Evolutionary conservation across 2,329 filamentous ascomycete genomes (phyloP).

Genomic region (Ceratocystis colombiana): DNA sequence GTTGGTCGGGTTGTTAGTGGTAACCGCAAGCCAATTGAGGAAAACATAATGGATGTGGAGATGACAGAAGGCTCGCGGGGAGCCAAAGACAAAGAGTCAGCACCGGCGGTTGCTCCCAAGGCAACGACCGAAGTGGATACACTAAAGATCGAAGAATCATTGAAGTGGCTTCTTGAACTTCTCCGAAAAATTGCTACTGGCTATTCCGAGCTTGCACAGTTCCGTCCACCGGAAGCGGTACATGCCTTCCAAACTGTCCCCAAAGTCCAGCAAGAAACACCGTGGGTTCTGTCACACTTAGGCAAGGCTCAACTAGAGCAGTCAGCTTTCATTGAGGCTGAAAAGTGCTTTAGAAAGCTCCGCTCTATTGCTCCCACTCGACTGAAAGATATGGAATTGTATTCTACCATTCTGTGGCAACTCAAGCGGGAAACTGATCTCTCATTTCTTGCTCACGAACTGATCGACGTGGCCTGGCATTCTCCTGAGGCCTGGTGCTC

Average conservation of each 20-base stretch:
- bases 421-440: slow-evolving; percentile 84
- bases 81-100: slow-evolving; percentile 21
- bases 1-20: slow-evolving; percentile 84
- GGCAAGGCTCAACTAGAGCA: slow-evolving; percentile 88
- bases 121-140: slow-evolving; percentile 42
- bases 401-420: slow-evolving; percentile 98
- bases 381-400: slow-evolving; percentile 93
- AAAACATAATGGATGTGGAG: slow-evolving; percentile 60
- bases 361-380: slow-evolving; percentile 70
- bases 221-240: slow-evolving; percentile 67
- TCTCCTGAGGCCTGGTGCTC: slow-evolving; percentile 95
- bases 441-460: slow-evolving; percentile 81
- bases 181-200: slow-evolving; percentile 72
- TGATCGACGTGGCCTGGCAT: slow-evolving; percentile 76
- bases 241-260: slow-evolving; percentile 63
- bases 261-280: slow-evolving; percentile 69
- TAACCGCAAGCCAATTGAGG: slow-evolving; percentile 65
- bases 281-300: slow-evolving; percentile 86
- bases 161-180: slow-evolving; percentile 68
- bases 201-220: slow-evolving; percentile 68
- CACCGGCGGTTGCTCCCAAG: slow-evolving; percentile 29
- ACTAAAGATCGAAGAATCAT: slow-evolving; percentile 60
- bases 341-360: slow-evolving; percentile 73
- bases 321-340: slow-evolving; percentile 72
- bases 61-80: slow-evolving; percentile 47